A percentile compares a stretch with the other conserved stretches of the same genome.
Evolutionary conservation across 1,139 yeast genomes (phyloP).

Genomic region (Candida frijolesensis): DNA sequence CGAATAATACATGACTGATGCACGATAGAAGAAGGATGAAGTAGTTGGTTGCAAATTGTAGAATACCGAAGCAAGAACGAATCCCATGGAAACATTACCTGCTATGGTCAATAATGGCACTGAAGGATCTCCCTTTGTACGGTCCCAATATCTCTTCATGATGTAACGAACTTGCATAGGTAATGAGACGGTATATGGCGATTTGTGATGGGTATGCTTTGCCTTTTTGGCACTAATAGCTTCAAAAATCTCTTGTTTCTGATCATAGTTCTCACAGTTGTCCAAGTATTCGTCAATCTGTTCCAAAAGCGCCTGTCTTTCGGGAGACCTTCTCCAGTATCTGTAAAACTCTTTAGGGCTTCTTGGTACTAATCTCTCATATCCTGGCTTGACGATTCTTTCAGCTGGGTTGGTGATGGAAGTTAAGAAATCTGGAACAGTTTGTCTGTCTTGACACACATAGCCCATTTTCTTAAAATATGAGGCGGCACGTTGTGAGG

Average conservation of each 20-base stretch:
- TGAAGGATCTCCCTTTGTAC: slow-evolving; percentile 68
- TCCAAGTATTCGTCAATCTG: slow-evolving; percentile 22
- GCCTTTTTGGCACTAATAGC: slow-evolving; percentile 64
- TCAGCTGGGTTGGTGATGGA: slow-evolving; percentile 72
- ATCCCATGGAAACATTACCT: slow-evolving; percentile 74
- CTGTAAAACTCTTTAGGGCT: slow-evolving; percentile 27
- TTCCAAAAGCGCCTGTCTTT: slow-evolving; percentile 17
- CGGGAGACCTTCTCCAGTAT: slow-evolving; percentile 27
- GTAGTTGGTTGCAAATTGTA: slow-evolving; percentile 52
- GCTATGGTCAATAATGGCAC: slow-evolving; percentile 59
- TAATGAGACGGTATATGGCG: slow-evolving; percentile 70
- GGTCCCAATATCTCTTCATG: slow-evolving; percentile 60
- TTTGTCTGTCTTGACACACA: slow-evolving; percentile 70
- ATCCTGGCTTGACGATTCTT: slow-evolving; percentile 56
- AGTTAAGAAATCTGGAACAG: slow-evolving; percentile 58
- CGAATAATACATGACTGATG: slow-evolving; percentile 60
- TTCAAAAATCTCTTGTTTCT: slow-evolving; percentile 27
- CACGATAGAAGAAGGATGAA: slow-evolving; percentile 56
- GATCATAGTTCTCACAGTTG: slow-evolving; percentile 19
- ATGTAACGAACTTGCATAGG: slow-evolving; percentile 65
- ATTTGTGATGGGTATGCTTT: slow-evolving; percentile 49
- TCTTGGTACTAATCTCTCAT: slow-evolving; percentile 27
- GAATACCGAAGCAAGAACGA: slow-evolving; percentile 70
- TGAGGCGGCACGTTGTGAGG: slow-evolving; percentile 45
- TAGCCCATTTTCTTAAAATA: slow-evolving; percentile 53